A percentile compares a stretch with the other conserved stretches of the same genome.
phyloP scores from a whole-genome alignment of 768 basidiomycete species.

The Porpolomopsis calyptriformis region DNA sequence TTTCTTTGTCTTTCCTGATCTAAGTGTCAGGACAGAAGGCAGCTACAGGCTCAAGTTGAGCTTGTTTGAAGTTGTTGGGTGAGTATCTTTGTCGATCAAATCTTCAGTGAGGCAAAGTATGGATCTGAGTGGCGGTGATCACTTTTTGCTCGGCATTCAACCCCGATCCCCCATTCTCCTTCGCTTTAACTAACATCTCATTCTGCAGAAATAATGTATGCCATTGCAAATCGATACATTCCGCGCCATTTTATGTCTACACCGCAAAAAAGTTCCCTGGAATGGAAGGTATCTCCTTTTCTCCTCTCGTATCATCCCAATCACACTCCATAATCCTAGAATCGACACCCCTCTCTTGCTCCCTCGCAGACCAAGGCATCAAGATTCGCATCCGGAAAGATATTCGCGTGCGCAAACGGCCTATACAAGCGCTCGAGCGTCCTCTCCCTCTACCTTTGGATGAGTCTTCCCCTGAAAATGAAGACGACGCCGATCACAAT shows the following conservation, averaged over 20 bases:
- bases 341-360: conserved; percentile 80
- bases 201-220: conserved; percentile 62
- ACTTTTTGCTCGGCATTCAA: neutral
- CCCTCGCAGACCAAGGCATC: conserved; percentile 90
- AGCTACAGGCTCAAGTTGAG: conserved; percentile 65
- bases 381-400: conserved; percentile 93
- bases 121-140: too few species aligned
- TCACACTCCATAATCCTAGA: conserved; percentile 33
- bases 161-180: neutral
- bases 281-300: conserved; percentile 62
- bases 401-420: conserved; percentile 71
- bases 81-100: conserved; percentile 23
- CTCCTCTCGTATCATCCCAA: neutral
- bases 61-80: conserved; percentile 90
- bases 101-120: too few species aligned
- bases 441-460: conserved; percentile 19
- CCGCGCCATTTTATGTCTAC: conserved; percentile 86
- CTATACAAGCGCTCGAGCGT: conserved; percentile 32
- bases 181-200: neutral
- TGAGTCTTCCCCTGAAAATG: conserved; percentile 13
- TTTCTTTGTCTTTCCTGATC: conserved; percentile 94
- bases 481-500: conserved; percentile 19
- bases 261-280: conserved; percentile 96
- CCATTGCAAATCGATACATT: conserved; percentile 85
- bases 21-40: conserved; percentile 87